phyloP scores from a whole-genome alignment of 257 asterid genomes.

The Forsythia viridissima region DNA sequence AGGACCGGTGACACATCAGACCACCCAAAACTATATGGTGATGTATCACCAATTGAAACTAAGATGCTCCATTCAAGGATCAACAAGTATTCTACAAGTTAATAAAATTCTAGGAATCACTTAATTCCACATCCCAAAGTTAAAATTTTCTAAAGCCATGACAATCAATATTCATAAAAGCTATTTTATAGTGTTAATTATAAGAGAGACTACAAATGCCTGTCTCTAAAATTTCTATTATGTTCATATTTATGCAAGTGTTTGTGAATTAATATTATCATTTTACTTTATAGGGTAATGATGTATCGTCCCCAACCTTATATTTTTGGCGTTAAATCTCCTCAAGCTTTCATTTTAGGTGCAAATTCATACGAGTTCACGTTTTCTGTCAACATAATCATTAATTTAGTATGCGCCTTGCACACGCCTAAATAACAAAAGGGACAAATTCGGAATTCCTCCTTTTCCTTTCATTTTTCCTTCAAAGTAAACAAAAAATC shows the following conservation, averaged over 20 bases:
- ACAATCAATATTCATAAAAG: background rate
- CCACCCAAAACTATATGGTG: background rate
- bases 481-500: no score
- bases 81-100: background rate
- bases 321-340: no score
- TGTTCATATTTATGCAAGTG: background rate
- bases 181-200: background rate
- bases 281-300: background rate
- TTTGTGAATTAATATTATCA: background rate
- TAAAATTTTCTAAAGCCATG: background rate
- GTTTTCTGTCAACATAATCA: no score
- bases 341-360: no score
- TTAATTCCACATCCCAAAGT: background rate
- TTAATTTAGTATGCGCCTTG: no score
- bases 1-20: background rate
- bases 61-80: background rate
- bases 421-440: no score
- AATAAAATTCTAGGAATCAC: background rate
- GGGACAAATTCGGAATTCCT: no score
- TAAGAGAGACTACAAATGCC: background rate
- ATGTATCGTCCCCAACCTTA: no score
- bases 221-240: background rate
- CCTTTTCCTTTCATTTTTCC: no score
- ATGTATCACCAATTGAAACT: background rate
- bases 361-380: no score